A percentile compares a stretch with the other conserved stretches of the same genome.
Evolutionary conservation across 1,284 basidiomycete species (phyloP).

Genomic region (Boletus chippewaensis): DNA sequence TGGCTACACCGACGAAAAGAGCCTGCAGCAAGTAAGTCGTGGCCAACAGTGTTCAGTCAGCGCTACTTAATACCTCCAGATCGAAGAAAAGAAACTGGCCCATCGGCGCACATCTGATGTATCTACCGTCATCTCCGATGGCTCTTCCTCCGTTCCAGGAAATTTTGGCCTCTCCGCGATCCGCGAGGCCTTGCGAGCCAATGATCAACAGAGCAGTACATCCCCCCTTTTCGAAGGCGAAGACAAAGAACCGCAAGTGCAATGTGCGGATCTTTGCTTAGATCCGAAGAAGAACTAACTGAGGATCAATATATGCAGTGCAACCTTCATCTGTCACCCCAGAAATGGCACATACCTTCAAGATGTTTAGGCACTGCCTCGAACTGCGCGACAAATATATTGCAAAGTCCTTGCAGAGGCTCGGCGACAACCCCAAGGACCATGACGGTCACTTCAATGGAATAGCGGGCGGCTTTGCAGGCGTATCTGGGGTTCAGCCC

Average conservation of each 20-base stretch:
- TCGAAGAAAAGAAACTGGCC: slow-evolving; percentile 64
- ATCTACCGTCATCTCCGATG: slow-evolving; percentile 37
- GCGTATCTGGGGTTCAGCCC: slow-evolving; percentile 62
- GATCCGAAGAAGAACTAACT: slow-evolving; percentile 6
- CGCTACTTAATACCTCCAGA: slow-evolving; percentile 36
- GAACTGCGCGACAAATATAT: slow-evolving; percentile 93
- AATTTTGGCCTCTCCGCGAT: slow-evolving; percentile 39
- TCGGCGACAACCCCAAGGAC: slow-evolving; percentile 89
- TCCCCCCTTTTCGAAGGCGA: slow-evolving; percentile 38
- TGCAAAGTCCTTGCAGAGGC: slow-evolving; percentile 71
- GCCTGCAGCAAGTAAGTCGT: slow-evolving; percentile 56
- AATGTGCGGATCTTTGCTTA: slow-evolving; percentile 13
- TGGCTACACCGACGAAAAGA: slow-evolving; percentile 70
- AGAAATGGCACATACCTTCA: slow-evolving; percentile 52
- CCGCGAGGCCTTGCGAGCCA: slow-evolving; percentile 29
- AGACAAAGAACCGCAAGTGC: slow-evolving; percentile 33
- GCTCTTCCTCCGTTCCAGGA: slow-evolving; percentile 32
- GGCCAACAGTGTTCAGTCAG: neutral
- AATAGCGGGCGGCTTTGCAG: slow-evolving; percentile 50
- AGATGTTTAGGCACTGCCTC: slow-evolving; percentile 71
- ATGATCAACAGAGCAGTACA: slow-evolving; percentile 16
- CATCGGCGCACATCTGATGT: slow-evolving; percentile 46
- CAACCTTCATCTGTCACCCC: slow-evolving; percentile 31
- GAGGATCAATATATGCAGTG: slow-evolving; percentile 12
- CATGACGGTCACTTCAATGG: slow-evolving; percentile 73